phyloP scores from a whole-genome alignment of 2,329 filamentous ascomycete genomes.

The Fusarium musae region DNA sequence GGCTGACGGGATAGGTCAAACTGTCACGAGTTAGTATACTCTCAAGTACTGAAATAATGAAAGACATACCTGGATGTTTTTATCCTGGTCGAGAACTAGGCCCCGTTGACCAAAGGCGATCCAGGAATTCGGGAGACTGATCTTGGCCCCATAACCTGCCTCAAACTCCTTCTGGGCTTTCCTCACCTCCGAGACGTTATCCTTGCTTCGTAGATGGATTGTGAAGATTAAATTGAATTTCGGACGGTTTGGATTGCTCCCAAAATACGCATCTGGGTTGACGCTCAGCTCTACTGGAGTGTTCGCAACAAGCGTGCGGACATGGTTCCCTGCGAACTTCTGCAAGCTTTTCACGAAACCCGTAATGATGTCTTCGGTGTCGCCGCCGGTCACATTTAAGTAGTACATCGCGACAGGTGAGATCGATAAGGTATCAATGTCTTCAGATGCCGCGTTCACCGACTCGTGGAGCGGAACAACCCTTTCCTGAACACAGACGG shows the following conservation, averaged over 20 bases:
- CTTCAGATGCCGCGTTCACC: accelerated
- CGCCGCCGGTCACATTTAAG: too few species aligned
- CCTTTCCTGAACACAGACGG: background rate
- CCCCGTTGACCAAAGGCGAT: background rate
- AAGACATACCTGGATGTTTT: background rate
- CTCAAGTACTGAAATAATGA: accelerated
- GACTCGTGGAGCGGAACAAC: background rate
- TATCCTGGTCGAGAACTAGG: background rate
- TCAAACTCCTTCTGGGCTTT: background rate
- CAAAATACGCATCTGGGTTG: background rate
- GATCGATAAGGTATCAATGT: background rate
- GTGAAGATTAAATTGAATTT: background rate
- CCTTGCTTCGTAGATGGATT: background rate
- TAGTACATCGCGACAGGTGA: background rate
- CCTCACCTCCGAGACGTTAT: background rate
- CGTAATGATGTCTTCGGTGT: background rate
- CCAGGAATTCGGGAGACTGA: background rate
- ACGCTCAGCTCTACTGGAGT: background rate
- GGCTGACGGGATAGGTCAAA: background rate
- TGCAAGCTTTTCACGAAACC: background rate
- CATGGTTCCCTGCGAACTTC: background rate
- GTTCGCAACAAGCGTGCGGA: background rate
- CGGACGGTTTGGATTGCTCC: background rate
- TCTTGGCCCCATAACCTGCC: background rate
- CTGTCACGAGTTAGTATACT: background rate